phyloP scores from a whole-genome alignment of 371 early-diverging fungal species.

The Chytridiales sp. region DNA sequence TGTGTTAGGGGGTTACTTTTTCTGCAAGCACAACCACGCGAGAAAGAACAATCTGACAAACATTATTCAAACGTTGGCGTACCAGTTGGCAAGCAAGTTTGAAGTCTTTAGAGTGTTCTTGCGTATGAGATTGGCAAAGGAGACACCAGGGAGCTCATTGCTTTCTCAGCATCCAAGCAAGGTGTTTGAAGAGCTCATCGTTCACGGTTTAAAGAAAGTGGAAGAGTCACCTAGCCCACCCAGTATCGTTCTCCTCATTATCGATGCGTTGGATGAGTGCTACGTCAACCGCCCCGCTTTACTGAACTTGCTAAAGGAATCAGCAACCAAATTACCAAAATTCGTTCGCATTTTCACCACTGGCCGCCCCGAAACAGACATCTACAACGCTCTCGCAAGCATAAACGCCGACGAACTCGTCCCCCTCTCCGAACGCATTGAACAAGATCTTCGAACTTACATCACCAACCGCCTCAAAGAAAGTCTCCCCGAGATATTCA shows the following conservation, averaged over 20 bases:
- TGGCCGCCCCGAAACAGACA: slow-evolving; percentile 9
- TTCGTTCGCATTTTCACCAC: slow-evolving; percentile 11
- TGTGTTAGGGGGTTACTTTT: slow-evolving; percentile 8
- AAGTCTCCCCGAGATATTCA: not conserved
- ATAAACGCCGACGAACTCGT: not conserved
- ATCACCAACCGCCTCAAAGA: too few relatives aligned
- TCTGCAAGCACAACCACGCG: slow-evolving; percentile 16
- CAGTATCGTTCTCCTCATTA: slow-evolving; percentile 5
- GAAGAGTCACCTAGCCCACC: not conserved
- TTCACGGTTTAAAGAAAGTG: slow-evolving; percentile 7
- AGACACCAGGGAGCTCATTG: too few relatives aligned
- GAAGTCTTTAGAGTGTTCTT: not conserved
- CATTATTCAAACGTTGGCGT: slow-evolving; percentile 4
- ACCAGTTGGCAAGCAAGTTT: slow-evolving; percentile 1
- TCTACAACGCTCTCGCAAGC: not conserved
- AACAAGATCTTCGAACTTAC: not conserved
- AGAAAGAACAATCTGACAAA: slow-evolving; percentile 6
- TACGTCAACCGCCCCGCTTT: not conserved
- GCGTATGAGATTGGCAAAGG: not conserved
- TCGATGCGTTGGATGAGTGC: slow-evolving; percentile 17
- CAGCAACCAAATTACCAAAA: not conserved
- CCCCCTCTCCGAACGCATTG: not conserved
- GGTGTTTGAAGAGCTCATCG: slow-evolving; percentile 3
- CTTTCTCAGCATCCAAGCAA: too few relatives aligned
- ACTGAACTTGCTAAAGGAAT: not conserved